Evolutionary conservation across 352 stramenopile species (phyloP), one percentile per base, ranked within the genome.

Genomic region (Globisporangium recalcitrans): DNA sequence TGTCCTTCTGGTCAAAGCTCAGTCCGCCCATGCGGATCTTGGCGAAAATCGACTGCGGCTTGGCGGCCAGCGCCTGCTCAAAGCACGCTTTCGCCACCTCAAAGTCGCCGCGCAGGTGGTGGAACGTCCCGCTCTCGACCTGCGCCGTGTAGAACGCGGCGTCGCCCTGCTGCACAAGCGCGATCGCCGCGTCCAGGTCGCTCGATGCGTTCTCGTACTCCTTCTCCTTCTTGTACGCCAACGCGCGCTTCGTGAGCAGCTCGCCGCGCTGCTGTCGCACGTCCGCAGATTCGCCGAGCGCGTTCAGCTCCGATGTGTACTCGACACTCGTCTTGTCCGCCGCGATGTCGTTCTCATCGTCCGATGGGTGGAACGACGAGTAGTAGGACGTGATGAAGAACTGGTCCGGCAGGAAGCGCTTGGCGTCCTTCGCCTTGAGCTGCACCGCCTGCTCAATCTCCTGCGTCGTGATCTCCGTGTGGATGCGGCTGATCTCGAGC

Each of bases 361-460:
- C 83, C 61, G 75, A 85, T 36, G 75, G 67, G 65, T 92, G 83
- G 72, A 92, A 92, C 27, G 83, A 92, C n/a, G 80, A 90, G 69
- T 88, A 92, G 72, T 92, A 92, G 54, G 83, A 92, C 40, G 80
- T 90, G 53, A 92, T 83, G 68, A 92, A 92, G 67, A 90, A 92
- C 65, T 88, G 73, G 65, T 90, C 80, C 1, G 83, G 83, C 57
- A 92, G 63, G 65, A 81, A 90, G 0, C 79, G 78, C 51, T 78
- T 68, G 22, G 74, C 70, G 69, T 80, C 79, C 56, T 80, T 65
- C 58, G 86, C 80, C 67, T 86, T 85, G 34, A 32, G 34, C 63
- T 78, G 61, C 74, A 85, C 69, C 11, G 77, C 72, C 22, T 78
- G 64, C 29, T 84, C 74, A 21, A 88, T 84, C 68, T 92, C 70